Evolutionary conservation across 331 rosid genomes (phyloP), one percentile per base, ranked within the genome.

Genomic region (Quercus lobata): DNA sequence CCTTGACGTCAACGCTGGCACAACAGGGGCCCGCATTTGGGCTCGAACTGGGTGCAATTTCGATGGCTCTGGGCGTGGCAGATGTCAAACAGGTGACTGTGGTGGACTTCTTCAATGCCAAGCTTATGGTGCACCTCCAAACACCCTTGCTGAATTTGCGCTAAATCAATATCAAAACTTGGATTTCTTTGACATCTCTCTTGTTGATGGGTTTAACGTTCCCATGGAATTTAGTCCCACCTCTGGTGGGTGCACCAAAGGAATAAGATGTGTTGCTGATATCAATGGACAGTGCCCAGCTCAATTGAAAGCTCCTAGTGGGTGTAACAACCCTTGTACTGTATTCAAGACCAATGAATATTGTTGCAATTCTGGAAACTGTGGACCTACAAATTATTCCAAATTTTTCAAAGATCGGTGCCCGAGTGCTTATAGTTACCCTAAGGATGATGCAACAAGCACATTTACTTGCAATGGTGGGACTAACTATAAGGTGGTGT

Each of bases 381-480:
- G 92, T 34, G 73, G 32, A 17, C 84, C 88, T 0, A 90, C 91
- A 0, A 12, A 7, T 17, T 86, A 32, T 54, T 93, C 98, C 0
- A 87, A 17, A 18, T 91, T 86, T 75, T 93, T 93, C 73, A 93
- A 91, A 78, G 30, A 46, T 0, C 63, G 84, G 60, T 93, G 98
- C 69, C 94, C 84, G 0, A 88, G 82, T 73, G 97, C 90, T 6
- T 90, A 85, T 22, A 93, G 94, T 77, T 93, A 89, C 63, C 97
- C 92, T 11, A 81, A 75, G 61, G 97, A 93, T 63, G 93, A 91
- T 78, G 71, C 60, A 0, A 82, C 87, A 0, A 86, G 91, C 74
- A 84, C 88, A 0, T 91, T 74, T 56, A 81, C 89, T 0, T 93
- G 97, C 81, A 85, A 55, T 0, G 89, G 86, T 2, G 94, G 91